phyloP scores from a whole-genome alignment of 2,329 filamentous ascomycete species.

The Microsporum ferrugineum region DNA sequence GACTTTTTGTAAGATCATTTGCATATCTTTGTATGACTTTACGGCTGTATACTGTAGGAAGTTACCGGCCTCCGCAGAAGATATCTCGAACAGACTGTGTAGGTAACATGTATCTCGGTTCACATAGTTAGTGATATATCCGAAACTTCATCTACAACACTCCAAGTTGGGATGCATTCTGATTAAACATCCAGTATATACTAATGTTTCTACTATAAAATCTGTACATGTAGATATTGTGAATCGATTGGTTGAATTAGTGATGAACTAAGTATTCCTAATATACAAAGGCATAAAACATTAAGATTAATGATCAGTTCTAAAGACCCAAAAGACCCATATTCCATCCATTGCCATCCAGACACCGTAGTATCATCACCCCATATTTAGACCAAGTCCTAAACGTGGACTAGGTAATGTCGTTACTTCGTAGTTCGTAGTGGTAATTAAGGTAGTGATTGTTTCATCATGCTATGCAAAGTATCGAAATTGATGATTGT shows the following conservation, averaged over 20 bases:
- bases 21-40: no score
- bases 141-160: no score
- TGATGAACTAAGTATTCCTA: not conserved
- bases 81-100: no score
- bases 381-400: not conserved
- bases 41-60: no score
- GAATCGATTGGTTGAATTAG: not conserved
- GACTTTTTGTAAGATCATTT: not conserved
- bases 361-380: not conserved
- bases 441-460: not conserved
- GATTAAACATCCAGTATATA: no score
- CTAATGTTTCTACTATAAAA: no score
- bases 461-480: not conserved
- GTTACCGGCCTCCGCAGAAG: no score
- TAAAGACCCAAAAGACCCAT: not conserved
- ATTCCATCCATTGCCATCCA: not conserved
- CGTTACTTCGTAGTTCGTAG: not conserved
- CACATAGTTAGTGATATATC: no score
- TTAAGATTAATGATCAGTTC: not conserved
- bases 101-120: no score
- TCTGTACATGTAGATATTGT: no score
- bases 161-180: no score
- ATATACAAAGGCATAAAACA: not conserved
- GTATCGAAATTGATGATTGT: not conserved
- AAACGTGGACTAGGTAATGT: not conserved